phyloP scores from a whole-genome alignment of 1,284 basidiomycete species.

The Ustilago shanxiensis region DNA sequence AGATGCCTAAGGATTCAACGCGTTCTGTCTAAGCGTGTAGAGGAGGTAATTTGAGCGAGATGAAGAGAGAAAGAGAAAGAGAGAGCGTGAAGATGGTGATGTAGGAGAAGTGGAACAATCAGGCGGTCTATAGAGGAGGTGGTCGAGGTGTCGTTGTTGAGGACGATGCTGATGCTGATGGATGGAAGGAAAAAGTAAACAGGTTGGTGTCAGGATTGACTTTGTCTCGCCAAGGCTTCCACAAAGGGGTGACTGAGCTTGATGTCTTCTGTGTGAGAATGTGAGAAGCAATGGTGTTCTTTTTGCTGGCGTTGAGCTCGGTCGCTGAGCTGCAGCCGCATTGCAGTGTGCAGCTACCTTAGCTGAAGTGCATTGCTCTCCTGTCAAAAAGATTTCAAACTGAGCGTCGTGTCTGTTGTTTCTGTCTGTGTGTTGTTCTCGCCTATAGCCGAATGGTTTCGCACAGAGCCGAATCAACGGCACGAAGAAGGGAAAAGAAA shows the following conservation, averaged over 20 bases:
- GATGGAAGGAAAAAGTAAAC: neutral
- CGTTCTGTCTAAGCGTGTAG: no score
- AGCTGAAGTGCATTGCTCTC: neutral
- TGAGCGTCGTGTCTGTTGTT: neutral
- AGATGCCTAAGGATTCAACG: neutral
- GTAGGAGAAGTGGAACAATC: neutral
- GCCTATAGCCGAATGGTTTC: neutral
- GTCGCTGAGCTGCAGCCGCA: conserved; percentile 18
- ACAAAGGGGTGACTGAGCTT: conserved; percentile 10
- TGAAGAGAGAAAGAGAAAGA: neutral
- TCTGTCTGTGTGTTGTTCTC: conserved; percentile 5
- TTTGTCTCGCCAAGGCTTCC: neutral
- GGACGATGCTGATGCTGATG: neutral
- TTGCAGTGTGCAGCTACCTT: conserved; percentile 7
- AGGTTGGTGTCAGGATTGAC: neutral
- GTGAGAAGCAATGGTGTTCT: no score
- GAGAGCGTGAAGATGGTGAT: neutral
- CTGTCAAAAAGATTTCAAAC: conserved; percentile 4
- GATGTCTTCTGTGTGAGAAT: neutral
- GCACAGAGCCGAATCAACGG: neutral
- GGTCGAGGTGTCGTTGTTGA: neutral
- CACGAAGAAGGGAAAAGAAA: neutral
- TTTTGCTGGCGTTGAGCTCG: conserved; percentile 4
- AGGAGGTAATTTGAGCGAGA: neutral
- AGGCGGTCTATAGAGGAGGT: neutral